Base-by-base conservation (phyloP, 106 monocot genomes). In the Ottelia alismoides region DNA sequence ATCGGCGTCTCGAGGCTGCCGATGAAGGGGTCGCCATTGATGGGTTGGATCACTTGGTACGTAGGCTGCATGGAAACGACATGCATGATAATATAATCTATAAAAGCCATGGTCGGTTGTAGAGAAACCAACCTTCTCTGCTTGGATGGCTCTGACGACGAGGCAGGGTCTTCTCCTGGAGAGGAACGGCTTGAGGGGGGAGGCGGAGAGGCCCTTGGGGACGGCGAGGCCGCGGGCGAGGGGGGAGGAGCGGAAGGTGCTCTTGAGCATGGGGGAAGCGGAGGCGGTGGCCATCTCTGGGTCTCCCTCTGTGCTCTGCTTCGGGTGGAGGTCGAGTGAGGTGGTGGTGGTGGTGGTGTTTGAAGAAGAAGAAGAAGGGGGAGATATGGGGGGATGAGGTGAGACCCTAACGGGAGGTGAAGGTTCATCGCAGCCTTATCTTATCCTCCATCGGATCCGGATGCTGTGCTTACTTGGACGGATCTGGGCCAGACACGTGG, bases 1-100 rank as follows among this genome's bases (percentile, higher is more conserved):
- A 94, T 53, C 20, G 94, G 94, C 0, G 94, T 94, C 63, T 94
- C 94, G 11, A 94, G 69, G 62, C 81, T 76, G 11, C 93, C 94
- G 53, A 94, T 78, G 94, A 94, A 94, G 2, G 94, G 94, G 64
- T 94, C 94, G 25, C 84, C 84, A 57, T 94, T 94, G 59, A 94
- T 78, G 7, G 94, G 94, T 49, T 88, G 78, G 57, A 94, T 50
- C 60, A 94, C 94, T 73, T 94, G 94, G 63, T 51, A 94, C 22
- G 78, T 94, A 16, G 78, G 72, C 90, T 91, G 84, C 58, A 57
- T 16, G 1, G 27, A 29, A 19, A 21, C 1, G 20, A n/a, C n/a
- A n/a, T n/a, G n/a, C n/a, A n/a, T n/a, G n/a, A n/a, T n/a, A n/a
- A n/a, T n/a, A n/a, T n/a, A n/a, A n/a, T n/a, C n/a, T n/a, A n/a